Percentiles rank a stretch among this genome's conserved stretches.
Conservation (phyloP, 75 land plant species). For the Cunninghamia lanceolata region DNA sequence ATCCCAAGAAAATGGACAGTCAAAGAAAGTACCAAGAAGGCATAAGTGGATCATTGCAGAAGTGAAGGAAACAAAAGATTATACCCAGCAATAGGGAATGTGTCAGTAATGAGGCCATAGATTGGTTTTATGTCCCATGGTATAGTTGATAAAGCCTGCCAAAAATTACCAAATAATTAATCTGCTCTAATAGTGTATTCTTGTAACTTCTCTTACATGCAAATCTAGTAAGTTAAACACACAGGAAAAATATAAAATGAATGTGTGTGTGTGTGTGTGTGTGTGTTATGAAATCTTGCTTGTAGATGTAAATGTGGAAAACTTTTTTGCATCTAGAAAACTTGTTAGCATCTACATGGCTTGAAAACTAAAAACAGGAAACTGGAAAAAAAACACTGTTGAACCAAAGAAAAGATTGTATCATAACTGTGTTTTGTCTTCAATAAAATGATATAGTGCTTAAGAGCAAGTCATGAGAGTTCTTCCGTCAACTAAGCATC, state of each 20-base stretch:
- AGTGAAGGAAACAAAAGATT: slow-evolving; percentile 3
- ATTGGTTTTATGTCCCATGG: slow-evolving; percentile 36
- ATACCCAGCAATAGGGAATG: slow-evolving; percentile 37
- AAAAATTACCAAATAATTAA: slow-evolving; percentile 5
- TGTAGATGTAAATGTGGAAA: neutral
- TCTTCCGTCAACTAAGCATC: neutral
- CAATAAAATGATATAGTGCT: neutral
- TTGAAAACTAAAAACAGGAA: neutral
- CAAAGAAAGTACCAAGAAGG: neutral
- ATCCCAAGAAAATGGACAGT: neutral
- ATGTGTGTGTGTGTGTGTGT: too few species aligned
- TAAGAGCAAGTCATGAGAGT: neutral
- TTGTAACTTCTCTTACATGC: neutral
- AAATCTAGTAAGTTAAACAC: neutral
- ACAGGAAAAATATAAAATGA: neutral
- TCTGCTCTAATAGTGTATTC: neutral
- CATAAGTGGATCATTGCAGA: neutral
- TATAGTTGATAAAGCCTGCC: slow-evolving; percentile 18
- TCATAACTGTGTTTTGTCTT: neutral
- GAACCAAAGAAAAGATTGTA: neutral
- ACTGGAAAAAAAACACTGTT: neutral
- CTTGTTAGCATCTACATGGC: neutral
- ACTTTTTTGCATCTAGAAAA: neutral
- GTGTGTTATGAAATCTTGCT: too few species aligned
- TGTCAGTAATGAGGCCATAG: slow-evolving; percentile 31